Evolutionary conservation across 1,284 basidiomycete species (phyloP).

Genomic region (Sanghuangporus baumii): DNA sequence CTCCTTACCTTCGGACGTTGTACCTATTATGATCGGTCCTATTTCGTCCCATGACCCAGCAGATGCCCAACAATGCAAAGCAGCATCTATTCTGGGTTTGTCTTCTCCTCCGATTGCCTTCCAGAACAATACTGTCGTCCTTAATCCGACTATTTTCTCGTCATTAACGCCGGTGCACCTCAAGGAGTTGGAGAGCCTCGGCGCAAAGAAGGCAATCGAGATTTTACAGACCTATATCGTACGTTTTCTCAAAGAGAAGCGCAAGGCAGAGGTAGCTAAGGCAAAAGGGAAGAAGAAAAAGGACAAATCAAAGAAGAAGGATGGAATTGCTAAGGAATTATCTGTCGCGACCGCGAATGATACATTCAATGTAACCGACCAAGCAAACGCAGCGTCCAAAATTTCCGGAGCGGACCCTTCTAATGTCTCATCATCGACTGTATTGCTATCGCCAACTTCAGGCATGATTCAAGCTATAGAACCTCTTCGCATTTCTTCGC

Average conservation of each 20-base stretch:
- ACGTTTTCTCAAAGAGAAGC: conserved; percentile 77
- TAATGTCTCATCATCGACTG: not conserved
- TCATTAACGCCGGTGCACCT: conserved; percentile 72
- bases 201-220: conserved; percentile 77
- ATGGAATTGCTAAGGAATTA: conserved; percentile 22
- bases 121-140: conserved; percentile 78
- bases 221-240: conserved; percentile 84
- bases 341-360: conserved; percentile 21
- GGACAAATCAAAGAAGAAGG: conserved; percentile 32
- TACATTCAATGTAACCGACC: not conserved
- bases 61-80: conserved; percentile 25
- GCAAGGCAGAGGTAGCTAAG: conserved; percentile 36
- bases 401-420: not conserved
- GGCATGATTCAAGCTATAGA: conserved; percentile 5
- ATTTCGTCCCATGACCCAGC: conserved; percentile 34
- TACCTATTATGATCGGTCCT: conserved; percentile 56
- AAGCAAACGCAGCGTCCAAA: not conserved
- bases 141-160: conserved; percentile 82
- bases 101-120: conserved; percentile 71
- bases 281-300: conserved; percentile 35
- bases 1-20: conserved; percentile 16
- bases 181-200: conserved; percentile 71
- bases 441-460: conserved; percentile 3
- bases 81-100: conserved; percentile 24
- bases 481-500: conserved; percentile 17